Evolutionary conservation across 2,329 filamentous ascomycete genomes (phyloP).

Genomic region (Elsinoe australis): DNA sequence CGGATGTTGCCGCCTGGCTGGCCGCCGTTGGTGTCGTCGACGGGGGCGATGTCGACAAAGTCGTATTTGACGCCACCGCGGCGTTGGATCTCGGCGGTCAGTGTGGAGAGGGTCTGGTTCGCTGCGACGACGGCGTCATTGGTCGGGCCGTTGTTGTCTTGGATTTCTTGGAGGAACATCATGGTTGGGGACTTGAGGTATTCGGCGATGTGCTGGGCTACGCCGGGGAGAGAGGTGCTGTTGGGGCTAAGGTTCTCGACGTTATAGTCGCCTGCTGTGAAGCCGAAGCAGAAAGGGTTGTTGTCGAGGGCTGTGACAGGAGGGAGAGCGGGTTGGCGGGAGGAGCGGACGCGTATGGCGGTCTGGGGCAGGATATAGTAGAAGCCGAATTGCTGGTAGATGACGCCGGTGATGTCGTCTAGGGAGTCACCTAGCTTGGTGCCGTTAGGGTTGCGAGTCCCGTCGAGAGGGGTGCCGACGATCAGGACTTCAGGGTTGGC

Average conservation of each 20-base stretch:
- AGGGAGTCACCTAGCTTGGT: constrained; percentile 59
- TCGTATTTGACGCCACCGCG: constrained; percentile 46
- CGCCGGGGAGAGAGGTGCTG: constrained; percentile 47
- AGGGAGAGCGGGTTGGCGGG: constrained; percentile 41
- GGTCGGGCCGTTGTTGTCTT: constrained; percentile 56
- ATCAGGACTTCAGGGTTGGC: constrained; percentile 63
- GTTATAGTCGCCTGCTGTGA: constrained; percentile 63
- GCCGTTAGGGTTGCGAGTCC: constrained; percentile 50
- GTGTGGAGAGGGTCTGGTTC: constrained; percentile 52
- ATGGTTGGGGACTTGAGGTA: constrained; percentile 58
- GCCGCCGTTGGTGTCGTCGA: constrained; percentile 56
- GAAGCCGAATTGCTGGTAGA: constrained; percentile 59
- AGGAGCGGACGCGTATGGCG: constrained; percentile 43
- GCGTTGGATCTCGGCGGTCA: constrained; percentile 46
- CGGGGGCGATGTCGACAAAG: constrained; percentile 53
- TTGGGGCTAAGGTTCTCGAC: constrained; percentile 58
- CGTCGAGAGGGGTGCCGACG: constrained; percentile 58
- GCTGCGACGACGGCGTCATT: constrained; percentile 53
- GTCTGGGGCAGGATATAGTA: constrained; percentile 61
- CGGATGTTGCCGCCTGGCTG: constrained; percentile 65
- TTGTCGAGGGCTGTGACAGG: constrained; percentile 48
- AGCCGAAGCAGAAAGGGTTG: constrained; percentile 49
- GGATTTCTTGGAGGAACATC: constrained; percentile 63
- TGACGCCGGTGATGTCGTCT: constrained; percentile 60
- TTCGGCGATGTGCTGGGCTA: constrained; percentile 58